A percentile compares a stretch with the other conserved stretches of the same genome.
Conservation (phyloP, 805 yeast genomes). For the Pichia heedii region DNA sequence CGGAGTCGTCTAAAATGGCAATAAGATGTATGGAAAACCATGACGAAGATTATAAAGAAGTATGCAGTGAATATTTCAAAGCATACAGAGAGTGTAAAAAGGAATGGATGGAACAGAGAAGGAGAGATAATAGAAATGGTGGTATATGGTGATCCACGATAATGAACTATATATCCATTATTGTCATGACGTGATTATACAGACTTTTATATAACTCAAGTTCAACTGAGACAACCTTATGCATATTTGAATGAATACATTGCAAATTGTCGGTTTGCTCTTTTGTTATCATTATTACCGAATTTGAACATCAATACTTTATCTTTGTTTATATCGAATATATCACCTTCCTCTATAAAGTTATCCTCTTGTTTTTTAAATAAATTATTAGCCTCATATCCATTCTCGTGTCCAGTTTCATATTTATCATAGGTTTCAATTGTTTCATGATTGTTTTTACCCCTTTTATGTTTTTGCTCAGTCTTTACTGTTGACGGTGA, state of each 20-base stretch:
- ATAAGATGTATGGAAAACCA: constrained; percentile 75
- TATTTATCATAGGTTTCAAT: too few species aligned
- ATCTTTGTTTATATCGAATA: constrained; percentile 15
- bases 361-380: constrained; percentile 15
- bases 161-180: too few species aligned
- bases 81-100: constrained; percentile 90
- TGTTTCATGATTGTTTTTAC: background rate
- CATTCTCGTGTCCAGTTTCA: too few species aligned
- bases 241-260: constrained; percentile 19
- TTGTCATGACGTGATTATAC: too few species aligned
- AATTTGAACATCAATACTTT: constrained; percentile 20
- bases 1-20: constrained; percentile 81
- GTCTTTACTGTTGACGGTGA: background rate
- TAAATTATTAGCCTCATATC: background rate
- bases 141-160: constrained; percentile 27
- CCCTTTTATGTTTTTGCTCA: background rate
- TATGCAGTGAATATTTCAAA: constrained; percentile 74
- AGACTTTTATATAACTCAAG: background rate
- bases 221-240: too few species aligned
- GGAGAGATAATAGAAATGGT: constrained; percentile 20
- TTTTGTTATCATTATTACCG: background rate
- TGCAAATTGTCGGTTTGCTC: constrained; percentile 15
- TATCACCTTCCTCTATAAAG: constrained; percentile 19
- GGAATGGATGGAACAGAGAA: constrained; percentile 45
- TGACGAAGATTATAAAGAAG: constrained; percentile 54